phyloP scores from a whole-genome alignment of 192 early-diverging fungal genomes.

The Backusella sp. region DNA sequence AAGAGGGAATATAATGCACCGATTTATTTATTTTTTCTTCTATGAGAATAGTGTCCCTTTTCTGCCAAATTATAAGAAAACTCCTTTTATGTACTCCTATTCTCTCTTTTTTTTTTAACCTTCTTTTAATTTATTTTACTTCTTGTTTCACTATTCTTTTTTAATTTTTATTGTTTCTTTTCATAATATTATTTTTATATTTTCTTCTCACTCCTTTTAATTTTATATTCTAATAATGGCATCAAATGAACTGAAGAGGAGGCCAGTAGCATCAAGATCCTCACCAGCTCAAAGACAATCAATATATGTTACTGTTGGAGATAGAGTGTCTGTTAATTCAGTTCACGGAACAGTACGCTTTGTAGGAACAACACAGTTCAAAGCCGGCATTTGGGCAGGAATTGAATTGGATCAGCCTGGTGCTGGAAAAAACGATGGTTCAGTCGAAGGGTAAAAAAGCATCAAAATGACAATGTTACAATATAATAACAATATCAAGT shows the following conservation, averaged over 20 bases:
- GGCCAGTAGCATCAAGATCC: not conserved
- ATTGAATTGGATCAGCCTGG: constrained; percentile 66
- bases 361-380: constrained; percentile 65
- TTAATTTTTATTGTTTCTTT: not conserved
- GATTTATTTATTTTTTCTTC: not conserved
- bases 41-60: not conserved
- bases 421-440: constrained; percentile 74
- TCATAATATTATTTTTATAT: not conserved
- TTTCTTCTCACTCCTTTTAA: not conserved
- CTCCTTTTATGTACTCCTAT: constrained; percentile 9
- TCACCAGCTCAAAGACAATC: not conserved
- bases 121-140: constrained; percentile 8
- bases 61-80: not conserved
- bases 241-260: constrained; percentile 1
- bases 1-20: not conserved
- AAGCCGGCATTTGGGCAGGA: constrained; percentile 74
- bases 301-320: not conserved
- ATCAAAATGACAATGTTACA: not conserved
- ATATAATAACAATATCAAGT: not conserved
- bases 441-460: constrained; percentile 52
- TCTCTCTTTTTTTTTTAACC: not conserved
- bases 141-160: not conserved
- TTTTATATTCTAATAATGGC: not conserved
- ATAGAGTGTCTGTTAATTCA: constrained; percentile 12
- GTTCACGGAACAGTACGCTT: constrained; percentile 59